Base-by-base conservation (phyloP, 345 rosid genomes). In the Sisymbrium altissimum region DNA sequence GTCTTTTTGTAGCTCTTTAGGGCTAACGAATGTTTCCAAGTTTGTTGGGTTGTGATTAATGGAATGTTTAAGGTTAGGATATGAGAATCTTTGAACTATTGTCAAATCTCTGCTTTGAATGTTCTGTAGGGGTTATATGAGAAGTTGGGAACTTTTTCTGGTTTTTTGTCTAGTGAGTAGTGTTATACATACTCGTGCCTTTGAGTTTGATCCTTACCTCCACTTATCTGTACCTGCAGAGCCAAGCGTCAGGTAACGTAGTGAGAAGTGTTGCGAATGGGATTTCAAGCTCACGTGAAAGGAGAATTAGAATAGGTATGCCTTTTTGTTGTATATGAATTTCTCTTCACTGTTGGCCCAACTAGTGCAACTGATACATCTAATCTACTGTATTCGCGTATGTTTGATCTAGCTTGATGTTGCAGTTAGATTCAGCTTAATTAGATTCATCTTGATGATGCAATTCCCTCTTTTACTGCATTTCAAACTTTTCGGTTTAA, bases 181-280 rank as follows among this genome's bases (percentile, higher is more conserved):
- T 50, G 55, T 50, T 50, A 7, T 35, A 7, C 8, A 35, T 35
- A 1, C n/a, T 50, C 30, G 23, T 46, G 12, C 9, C 52, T 10
- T 5, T 21, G 5, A 21, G 56, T 52, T 52, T 52, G 56, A 52
- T 52, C 33, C 7, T 52, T 52, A 1, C 32, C 15, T 52, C 21
- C 29, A 23, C 56, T 52, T 58, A 55, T 55, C 3, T 65, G 38
- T 54, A 21, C 63, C 52, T 77, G 67, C 82, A 88, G 90, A 81
- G 87, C 74, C 82, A 76, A 82, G 62, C 87, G 27, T 81, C 87
- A 0, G 93, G 93, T 46, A 82, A 81, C 64, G 64, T 71, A 65
- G 82, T 84, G 33, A 86, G 83, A 68, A 81, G 88, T 46, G 75
- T 76, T 61, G 84, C 83, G 54, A 79, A 83, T 56, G 86, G 82